A percentile compares a stretch with the other conserved stretches of the same genome.
Conservation (phyloP, 305 asterid species). For the Fraxinus dipetala region DNA sequence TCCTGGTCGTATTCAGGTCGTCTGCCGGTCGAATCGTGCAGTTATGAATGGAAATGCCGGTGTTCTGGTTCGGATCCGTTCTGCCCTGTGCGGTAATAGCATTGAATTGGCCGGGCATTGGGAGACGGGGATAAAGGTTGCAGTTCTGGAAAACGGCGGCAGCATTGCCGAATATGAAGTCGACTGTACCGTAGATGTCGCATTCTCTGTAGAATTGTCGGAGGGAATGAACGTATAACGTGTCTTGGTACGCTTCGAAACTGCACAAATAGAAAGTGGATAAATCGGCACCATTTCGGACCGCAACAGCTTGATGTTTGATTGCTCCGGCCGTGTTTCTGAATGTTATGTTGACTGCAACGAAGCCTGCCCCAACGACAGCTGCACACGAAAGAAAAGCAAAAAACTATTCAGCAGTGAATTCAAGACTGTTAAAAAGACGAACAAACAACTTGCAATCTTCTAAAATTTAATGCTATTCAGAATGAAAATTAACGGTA, state of each 20-base stretch:
- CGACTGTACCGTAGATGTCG: conserved; percentile 66
- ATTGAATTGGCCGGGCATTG: conserved; percentile 55
- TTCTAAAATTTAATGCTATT: neutral
- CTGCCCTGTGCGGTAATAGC: conserved; percentile 77
- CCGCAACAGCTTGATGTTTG: conserved; percentile 79
- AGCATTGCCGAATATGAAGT: conserved; percentile 77
- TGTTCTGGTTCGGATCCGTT: conserved; percentile 63
- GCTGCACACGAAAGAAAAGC: conserved; percentile 28
- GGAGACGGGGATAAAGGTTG: conserved; percentile 57
- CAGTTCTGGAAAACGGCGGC: conserved; percentile 57
- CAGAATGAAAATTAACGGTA: too few relatives aligned
- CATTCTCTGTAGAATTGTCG: conserved; percentile 62
- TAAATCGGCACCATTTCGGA: conserved; percentile 63
- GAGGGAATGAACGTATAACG: conserved; percentile 60
- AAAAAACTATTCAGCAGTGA: neutral
- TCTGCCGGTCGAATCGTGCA: conserved; percentile 49
- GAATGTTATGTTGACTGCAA: conserved; percentile 58
- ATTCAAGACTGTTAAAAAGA: neutral
- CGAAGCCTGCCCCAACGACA: conserved; percentile 49
- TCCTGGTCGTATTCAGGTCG: conserved; percentile 28
- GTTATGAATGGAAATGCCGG: conserved; percentile 61
- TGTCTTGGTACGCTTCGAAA: conserved; percentile 80
- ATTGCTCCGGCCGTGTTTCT: conserved; percentile 67
- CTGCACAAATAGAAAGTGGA: conserved; percentile 62
- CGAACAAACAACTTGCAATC: neutral